Percentiles rank a stretch among this genome's conserved stretches.
phyloP scores from a whole-genome alignment of 495 filamentous ascomycete species.

The Penicillium subrubescens region DNA sequence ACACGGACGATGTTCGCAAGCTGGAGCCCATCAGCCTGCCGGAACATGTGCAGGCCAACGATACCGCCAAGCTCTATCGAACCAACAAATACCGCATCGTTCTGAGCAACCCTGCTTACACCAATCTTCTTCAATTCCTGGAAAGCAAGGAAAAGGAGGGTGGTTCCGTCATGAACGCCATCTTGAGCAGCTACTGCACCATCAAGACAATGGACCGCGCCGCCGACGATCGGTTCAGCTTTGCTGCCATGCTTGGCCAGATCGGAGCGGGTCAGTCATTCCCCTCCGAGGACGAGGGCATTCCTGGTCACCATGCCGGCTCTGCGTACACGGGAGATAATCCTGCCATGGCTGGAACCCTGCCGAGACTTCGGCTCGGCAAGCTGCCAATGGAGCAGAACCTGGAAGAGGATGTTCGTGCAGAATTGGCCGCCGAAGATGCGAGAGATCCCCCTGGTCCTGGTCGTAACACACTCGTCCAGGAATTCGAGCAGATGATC shows the following conservation, averaged over 20 bases:
- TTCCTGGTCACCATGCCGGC: constrained; percentile 86
- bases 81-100: constrained; percentile 85
- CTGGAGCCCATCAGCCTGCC: constrained; percentile 71
- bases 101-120: constrained; percentile 75
- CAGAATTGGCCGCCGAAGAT: constrained; percentile 81
- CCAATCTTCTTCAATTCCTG: constrained; percentile 81
- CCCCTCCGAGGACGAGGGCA: constrained; percentile 86
- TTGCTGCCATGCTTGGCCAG: constrained; percentile 76
- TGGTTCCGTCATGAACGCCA: constrained; percentile 70
- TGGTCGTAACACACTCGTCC: constrained; percentile 65
- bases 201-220: constrained; percentile 75
- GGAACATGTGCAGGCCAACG: constrained; percentile 73
- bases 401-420: constrained; percentile 76
- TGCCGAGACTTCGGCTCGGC: constrained; percentile 71
- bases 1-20: constrained; percentile 72
- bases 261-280: constrained; percentile 61
- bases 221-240: constrained; percentile 74
- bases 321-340: constrained; percentile 74
- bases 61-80: constrained; percentile 72
- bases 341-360: constrained; percentile 52
- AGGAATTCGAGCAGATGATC: constrained; percentile 82
- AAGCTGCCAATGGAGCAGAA: constrained; percentile 78
- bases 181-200: constrained; percentile 74
- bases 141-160: constrained; percentile 80
- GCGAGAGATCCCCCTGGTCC: constrained; percentile 63